Evolutionary conservation across 192 early-diverging fungal genomes (phyloP).

Genomic region (Dimargaris xerosporica): DNA sequence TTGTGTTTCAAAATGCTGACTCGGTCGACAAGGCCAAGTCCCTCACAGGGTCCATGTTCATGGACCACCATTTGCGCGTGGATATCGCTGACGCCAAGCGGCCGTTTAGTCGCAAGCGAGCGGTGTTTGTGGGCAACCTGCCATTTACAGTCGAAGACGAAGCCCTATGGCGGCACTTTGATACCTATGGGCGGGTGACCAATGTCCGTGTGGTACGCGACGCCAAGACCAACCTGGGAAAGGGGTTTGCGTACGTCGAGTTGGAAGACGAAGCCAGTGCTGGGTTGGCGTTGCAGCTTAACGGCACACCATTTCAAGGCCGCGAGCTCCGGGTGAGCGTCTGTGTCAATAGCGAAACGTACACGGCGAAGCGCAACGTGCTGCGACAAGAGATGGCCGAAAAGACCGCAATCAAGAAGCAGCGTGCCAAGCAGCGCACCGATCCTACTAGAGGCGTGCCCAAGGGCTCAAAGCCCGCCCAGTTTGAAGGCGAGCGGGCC

Average conservation of each 20-base stretch:
- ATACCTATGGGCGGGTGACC: conserved; percentile 50
- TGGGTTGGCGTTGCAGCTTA: conserved; percentile 1
- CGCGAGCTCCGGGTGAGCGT: background rate
- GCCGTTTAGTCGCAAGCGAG: conserved; percentile 22
- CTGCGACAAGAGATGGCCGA: background rate
- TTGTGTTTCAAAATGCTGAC: conserved; percentile 55
- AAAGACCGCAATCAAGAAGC: background rate
- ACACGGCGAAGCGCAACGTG: background rate
- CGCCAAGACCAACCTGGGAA: conserved; percentile 68
- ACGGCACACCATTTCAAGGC: background rate
- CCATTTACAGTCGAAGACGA: conserved; percentile 59
- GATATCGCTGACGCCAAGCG: conserved; percentile 36
- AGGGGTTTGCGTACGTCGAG: conserved; percentile 89
- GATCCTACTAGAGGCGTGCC: background rate
- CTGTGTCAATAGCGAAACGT: background rate
- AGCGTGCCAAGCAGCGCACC: background rate
- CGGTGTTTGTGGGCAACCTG: conserved; percentile 58
- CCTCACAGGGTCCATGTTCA: conserved; percentile 68
- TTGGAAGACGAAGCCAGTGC: conserved; percentile 24
- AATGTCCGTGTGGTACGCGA: conserved; percentile 79
- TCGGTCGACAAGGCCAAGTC: conserved; percentile 41
- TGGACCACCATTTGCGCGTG: conserved; percentile 78
- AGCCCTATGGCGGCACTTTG: conserved; percentile 53
- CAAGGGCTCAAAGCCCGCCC: background rate
- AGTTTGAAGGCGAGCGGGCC: background rate